A percentile compares a stretch with the other conserved stretches of the same genome.
Conservation (phyloP, 2,329 filamentous ascomycete genomes). For the Diaporthe aspalathi region DNA sequence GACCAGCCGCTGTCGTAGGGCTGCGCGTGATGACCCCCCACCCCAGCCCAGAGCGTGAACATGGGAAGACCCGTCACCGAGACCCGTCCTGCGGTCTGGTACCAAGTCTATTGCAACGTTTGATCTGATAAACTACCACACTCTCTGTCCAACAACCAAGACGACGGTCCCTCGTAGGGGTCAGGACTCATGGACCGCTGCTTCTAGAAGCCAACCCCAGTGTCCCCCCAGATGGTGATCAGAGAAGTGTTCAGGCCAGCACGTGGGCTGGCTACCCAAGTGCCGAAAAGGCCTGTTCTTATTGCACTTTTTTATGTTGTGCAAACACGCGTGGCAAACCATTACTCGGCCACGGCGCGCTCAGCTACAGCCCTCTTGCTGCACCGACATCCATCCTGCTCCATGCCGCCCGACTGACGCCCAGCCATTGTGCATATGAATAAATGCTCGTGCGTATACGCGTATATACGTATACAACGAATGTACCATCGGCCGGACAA, state of each 20-base stretch:
- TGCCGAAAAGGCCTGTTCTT: not conserved
- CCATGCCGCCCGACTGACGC: not conserved
- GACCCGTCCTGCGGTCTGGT: conserved; percentile 3
- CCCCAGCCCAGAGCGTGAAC: not conserved
- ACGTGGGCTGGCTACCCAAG: too few relatives aligned
- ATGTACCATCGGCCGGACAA: too few relatives aligned
- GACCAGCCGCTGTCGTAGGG: not conserved
- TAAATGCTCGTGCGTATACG: too few relatives aligned
- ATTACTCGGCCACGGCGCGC: not conserved
- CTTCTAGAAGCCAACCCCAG: not conserved
- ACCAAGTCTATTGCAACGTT: conserved; percentile 1
- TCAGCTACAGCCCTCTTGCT: not conserved
- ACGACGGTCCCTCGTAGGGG: too few relatives aligned
- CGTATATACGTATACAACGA: too few relatives aligned
- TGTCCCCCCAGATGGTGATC: too few relatives aligned
- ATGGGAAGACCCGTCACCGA: not conserved
- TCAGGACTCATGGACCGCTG: not conserved
- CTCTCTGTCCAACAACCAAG: not conserved
- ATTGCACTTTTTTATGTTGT: not conserved
- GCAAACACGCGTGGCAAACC: too few relatives aligned
- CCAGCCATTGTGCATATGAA: too few relatives aligned
- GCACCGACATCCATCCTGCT: not conserved
- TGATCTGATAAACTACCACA: not conserved
- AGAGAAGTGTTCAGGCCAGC: not conserved
- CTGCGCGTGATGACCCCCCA: not conserved